Percentiles rank a stretch among this genome's conserved stretches.
phyloP scores from a whole-genome alignment of 1,284 basidiomycete species.

The Laetiporus sulphureus region DNA sequence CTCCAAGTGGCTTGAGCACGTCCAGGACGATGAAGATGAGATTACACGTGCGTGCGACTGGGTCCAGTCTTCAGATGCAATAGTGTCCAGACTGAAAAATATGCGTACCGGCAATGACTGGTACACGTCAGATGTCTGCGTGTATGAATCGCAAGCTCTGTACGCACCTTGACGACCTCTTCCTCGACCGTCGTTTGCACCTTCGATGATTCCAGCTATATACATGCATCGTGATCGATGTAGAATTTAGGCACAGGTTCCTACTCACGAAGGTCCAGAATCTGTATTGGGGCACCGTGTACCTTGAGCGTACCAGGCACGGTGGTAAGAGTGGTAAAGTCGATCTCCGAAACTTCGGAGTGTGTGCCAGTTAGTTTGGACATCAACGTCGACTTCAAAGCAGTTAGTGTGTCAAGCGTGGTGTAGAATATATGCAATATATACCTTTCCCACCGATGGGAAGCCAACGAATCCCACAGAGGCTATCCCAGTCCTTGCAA shows the following conservation, averaged over 20 bases:
- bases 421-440: conserved; percentile 37
- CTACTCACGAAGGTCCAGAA: conserved; percentile 72
- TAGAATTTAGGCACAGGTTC: not conserved
- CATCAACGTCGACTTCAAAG: conserved; percentile 85
- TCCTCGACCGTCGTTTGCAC: conserved; percentile 97
- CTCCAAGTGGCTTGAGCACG: conserved; percentile 93
- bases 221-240: conserved; percentile 1
- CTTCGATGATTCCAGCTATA: conserved; percentile 95
- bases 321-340: conserved; percentile 92
- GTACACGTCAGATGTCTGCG: conserved; percentile 1
- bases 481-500: conserved; percentile 93
- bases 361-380: conserved; percentile 97
- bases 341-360: conserved; percentile 96
- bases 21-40: conserved; percentile 99
- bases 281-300: conserved; percentile 90
- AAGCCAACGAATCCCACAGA: conserved; percentile 95
- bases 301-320: conserved; percentile 96
- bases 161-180: conserved; percentile 87
- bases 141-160: not conserved
- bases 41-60: conserved; percentile 96
- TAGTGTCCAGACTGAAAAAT: not conserved
- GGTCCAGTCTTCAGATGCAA: conserved; percentile 4
- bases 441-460: conserved; percentile 81
- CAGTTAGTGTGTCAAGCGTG: conserved; percentile 22
- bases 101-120: conserved; percentile 76